Conservation (phyloP, 208 protist genomes). For the Trypanosoma vivax region DNA sequence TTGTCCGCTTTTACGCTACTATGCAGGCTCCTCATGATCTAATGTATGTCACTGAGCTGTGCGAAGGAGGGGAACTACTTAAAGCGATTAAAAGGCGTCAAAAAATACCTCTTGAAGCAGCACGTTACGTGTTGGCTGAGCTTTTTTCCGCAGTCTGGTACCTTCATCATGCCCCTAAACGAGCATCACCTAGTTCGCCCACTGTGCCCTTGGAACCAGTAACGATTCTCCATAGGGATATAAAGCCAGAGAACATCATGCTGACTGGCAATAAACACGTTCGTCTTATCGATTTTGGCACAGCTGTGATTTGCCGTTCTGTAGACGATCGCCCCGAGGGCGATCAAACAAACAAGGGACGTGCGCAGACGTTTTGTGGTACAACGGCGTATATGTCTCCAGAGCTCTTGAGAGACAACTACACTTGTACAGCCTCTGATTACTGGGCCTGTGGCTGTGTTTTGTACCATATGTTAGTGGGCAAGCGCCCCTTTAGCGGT, state of each 20-base stretch:
- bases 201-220: constrained; percentile 32
- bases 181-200: constrained; percentile 16
- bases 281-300: constrained; percentile 95
- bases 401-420: constrained; percentile 88
- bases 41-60: constrained; percentile 83
- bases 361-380: constrained; percentile 85
- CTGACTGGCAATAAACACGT: constrained; percentile 88
- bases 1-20: constrained; percentile 74
- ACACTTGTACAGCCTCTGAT: constrained; percentile 90
- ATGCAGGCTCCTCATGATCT: constrained; percentile 81
- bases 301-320: constrained; percentile 75
- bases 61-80: constrained; percentile 80
- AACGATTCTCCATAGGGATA: constrained; percentile 91
- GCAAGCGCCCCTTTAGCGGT: constrained; percentile 81
- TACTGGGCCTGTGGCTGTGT: constrained; percentile 93
- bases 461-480: constrained; percentile 87
- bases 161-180: constrained; percentile 87
- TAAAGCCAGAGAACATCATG: constrained; percentile 96
- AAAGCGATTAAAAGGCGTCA: constrained; percentile 44
- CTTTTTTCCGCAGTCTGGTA: constrained; percentile 94
- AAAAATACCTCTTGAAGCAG: constrained; percentile 76
- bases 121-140: constrained; percentile 86
- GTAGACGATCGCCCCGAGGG: constrained; percentile 57
- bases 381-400: constrained; percentile 93
- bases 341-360: constrained; percentile 39